These are phyloP conservation scores for Pseudogymnoascus sp. DNA, from an alignment of 2,329 filamentous ascomycete genomes.

Conservation along the genomic window DNA sequence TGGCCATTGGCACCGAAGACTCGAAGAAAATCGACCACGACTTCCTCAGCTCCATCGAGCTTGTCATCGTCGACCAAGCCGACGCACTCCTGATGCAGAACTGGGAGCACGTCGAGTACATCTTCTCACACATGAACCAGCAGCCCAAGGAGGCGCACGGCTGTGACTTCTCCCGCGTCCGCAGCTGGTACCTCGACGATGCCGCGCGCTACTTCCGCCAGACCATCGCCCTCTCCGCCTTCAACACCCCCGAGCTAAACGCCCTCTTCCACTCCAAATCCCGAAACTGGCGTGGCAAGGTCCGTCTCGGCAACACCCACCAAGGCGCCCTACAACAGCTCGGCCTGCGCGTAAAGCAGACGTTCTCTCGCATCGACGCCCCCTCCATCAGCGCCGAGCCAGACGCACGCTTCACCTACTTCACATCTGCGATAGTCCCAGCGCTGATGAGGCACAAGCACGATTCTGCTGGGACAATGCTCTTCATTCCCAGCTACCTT, in stretches of 20 bases:
- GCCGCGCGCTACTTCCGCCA: conserved; percentile 75
- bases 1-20: conserved; percentile 71
- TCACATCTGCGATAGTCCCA: conserved; percentile 73
- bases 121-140: conserved; percentile 84
- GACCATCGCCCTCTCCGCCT: conserved; percentile 72
- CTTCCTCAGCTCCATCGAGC: conserved; percentile 87
- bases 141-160: conserved; percentile 85
- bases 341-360: conserved; percentile 68
- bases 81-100: conserved; percentile 96
- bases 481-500: conserved; percentile 89
- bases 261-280: conserved; percentile 68
- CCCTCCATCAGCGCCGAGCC: conserved; percentile 65
- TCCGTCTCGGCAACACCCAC: conserved; percentile 62
- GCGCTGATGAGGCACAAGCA: conserved; percentile 61
- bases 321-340: conserved; percentile 65
- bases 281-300: conserved; percentile 71
- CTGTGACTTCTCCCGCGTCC: conserved; percentile 86
- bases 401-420: conserved; percentile 84
- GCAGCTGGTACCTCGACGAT: conserved; percentile 87
- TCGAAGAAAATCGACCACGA: conserved; percentile 69
- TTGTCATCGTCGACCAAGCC: conserved; percentile 83
- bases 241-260: conserved; percentile 82
- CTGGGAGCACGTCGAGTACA: conserved; percentile 90
- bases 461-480: conserved; percentile 60
- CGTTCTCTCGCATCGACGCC: conserved; percentile 78